phyloP scores from a whole-genome alignment of 2,329 filamentous ascomycete species.

The Ceratocystis ficicola region DNA sequence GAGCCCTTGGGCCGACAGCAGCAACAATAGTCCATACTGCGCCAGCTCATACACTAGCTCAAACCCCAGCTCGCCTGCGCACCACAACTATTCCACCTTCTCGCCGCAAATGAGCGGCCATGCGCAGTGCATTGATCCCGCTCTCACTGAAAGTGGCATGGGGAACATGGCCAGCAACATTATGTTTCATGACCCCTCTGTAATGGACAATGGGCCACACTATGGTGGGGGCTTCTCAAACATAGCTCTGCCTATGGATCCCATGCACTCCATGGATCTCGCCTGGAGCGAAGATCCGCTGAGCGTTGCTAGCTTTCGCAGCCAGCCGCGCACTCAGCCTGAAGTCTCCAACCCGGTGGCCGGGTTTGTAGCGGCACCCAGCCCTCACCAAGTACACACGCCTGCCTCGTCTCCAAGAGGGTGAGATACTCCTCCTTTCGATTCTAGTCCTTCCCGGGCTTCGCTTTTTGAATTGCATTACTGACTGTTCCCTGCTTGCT shows the following conservation, averaged over 20 bases:
- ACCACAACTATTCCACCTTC: background rate
- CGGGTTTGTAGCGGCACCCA: background rate
- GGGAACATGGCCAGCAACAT: background rate
- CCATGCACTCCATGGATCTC: too few relatives aligned
- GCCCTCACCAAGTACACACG: background rate
- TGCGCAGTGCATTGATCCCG: conserved; percentile 5
- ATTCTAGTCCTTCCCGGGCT: background rate
- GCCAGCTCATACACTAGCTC: conserved; percentile 11
- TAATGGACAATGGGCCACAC: too few relatives aligned
- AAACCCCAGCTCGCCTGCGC: conserved; percentile 14
- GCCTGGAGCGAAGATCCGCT: too few relatives aligned
- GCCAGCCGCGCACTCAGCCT: background rate
- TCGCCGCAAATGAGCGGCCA: conserved; percentile 1
- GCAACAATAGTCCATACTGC: conserved; percentile 5
- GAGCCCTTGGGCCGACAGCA: background rate
- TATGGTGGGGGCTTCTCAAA: too few relatives aligned
- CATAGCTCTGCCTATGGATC: too few relatives aligned
- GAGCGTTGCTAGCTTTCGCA: background rate
- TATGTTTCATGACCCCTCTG: too few relatives aligned
- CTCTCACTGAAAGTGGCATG: background rate
- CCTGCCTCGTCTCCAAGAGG: background rate
- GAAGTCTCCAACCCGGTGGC: background rate
- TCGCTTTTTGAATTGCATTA: background rate
- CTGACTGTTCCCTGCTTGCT: background rate
- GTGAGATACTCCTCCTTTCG: background rate